Evolutionary conservation across 2,329 filamentous ascomycete genomes (phyloP).

Genomic region (Nothopassalora personata): DNA sequence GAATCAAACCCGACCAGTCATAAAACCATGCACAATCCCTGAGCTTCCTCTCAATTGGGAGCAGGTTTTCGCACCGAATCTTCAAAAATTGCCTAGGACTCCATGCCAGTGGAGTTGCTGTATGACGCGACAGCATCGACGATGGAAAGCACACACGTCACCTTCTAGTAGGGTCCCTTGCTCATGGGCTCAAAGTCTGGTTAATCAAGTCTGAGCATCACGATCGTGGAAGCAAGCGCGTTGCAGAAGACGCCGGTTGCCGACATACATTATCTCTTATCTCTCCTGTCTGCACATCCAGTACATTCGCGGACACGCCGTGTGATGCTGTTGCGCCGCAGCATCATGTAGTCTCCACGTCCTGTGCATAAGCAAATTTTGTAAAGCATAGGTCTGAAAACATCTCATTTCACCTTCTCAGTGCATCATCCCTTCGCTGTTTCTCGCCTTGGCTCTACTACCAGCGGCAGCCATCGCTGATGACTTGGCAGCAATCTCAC

Average conservation of each 20-base stretch:
- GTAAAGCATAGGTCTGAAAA: background rate
- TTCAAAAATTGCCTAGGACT: background rate
- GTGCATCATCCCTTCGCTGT: background rate
- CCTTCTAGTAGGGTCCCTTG: background rate
- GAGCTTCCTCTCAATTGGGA: background rate
- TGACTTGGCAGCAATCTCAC: conserved; percentile 2
- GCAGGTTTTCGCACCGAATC: background rate
- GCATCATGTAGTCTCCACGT: background rate
- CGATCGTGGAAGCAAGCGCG: background rate
- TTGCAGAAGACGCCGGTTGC: background rate
- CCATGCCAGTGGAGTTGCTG: background rate
- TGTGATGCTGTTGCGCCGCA: background rate
- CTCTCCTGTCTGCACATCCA: background rate
- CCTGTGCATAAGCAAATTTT: background rate
- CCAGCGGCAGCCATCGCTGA: background rate
- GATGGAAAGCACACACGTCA: background rate
- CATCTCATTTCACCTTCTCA: background rate
- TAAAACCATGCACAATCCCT: background rate
- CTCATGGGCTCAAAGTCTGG: background rate
- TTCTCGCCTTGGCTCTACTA: conserved; percentile 2
- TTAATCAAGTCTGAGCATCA: background rate
- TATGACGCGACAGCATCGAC: background rate
- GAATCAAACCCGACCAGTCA: background rate
- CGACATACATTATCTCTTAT: background rate
- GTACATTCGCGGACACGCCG: background rate